These are phyloP conservation scores for Chalciporus chontae DNA, from an alignment of 768 basidiomycete genomes.

Conservation along the genomic window DNA sequence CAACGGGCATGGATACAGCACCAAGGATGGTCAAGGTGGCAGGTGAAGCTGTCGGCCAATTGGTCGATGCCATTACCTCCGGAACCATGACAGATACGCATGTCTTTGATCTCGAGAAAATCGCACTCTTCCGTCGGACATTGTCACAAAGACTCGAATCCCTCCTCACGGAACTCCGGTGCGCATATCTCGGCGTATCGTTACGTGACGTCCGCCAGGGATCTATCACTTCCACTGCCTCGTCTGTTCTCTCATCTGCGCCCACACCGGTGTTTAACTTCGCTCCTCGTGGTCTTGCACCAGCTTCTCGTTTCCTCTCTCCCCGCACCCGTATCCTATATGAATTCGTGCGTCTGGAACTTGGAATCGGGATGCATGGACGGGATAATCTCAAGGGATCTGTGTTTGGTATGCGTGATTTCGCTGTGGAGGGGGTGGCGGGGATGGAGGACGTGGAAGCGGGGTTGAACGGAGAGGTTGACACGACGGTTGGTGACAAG, in stretches of 20 bases:
- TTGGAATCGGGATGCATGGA: slow-evolving; percentile 82
- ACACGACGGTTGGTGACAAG: slow-evolving; percentile 66
- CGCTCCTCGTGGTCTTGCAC: slow-evolving; percentile 52
- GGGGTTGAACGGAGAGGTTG: slow-evolving; percentile 14
- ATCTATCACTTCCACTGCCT: not conserved
- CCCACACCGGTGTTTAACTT: slow-evolving; percentile 36
- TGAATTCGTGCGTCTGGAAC: slow-evolving; percentile 65
- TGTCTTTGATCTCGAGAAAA: slow-evolving; percentile 17
- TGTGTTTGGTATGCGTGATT: slow-evolving; percentile 47
- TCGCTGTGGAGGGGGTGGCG: not conserved
- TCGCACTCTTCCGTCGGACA: slow-evolving; percentile 21
- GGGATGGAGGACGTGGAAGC: slow-evolving; percentile 49
- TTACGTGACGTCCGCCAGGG: slow-evolving; percentile 19
- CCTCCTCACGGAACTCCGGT: slow-evolving; percentile 27
- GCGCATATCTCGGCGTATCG: slow-evolving; percentile 27
- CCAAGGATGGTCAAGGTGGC: slow-evolving; percentile 73
- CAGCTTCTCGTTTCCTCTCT: slow-evolving; percentile 60
- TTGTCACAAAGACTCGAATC: slow-evolving; percentile 15
- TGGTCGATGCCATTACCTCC: slow-evolving; percentile 47
- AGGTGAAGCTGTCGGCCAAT: slow-evolving; percentile 51
- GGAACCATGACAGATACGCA: slow-evolving; percentile 4
- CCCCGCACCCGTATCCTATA: slow-evolving; percentile 62
- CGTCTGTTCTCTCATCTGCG: slow-evolving; percentile 21
- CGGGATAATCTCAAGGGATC: slow-evolving; percentile 64
- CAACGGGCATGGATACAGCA: slow-evolving; percentile 67